Conservation (phyloP, 208 protist species). For the Phytomonas francai region DNA sequence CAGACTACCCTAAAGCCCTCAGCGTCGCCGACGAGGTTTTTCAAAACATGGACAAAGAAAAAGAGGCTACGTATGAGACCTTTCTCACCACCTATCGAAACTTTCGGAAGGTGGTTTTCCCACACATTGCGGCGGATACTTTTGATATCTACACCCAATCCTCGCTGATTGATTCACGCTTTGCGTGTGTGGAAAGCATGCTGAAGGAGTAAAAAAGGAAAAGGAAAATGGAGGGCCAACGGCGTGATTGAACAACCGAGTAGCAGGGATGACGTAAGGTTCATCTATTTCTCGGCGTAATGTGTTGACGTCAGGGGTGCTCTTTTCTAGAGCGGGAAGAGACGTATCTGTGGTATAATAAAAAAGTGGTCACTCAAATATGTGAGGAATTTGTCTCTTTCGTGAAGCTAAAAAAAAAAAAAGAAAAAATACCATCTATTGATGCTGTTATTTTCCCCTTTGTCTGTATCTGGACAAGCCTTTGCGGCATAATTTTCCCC, state of each 20-base stretch:
- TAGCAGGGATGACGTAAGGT: too few relatives aligned
- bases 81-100: constrained; percentile 38
- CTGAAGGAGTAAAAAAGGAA: constrained; percentile 42
- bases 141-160: constrained; percentile 57
- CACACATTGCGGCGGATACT: constrained; percentile 55
- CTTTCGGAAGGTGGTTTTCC: constrained; percentile 52
- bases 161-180: constrained; percentile 60
- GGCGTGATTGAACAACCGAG: too few relatives aligned
- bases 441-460: not conserved
- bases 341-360: too few relatives aligned
- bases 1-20: constrained; percentile 56
- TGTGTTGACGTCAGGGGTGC: too few relatives aligned
- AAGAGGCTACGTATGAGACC: constrained; percentile 27
- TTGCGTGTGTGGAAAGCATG: constrained; percentile 70
- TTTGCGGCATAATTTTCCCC: too few relatives aligned
- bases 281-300: too few relatives aligned
- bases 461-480: too few relatives aligned
- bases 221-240: too few relatives aligned
- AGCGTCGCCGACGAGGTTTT: constrained; percentile 50
- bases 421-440: constrained; percentile 2
- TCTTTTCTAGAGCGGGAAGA: too few relatives aligned
- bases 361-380: too few relatives aligned
- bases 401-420: too few relatives aligned
- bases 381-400: too few relatives aligned
- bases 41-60: constrained; percentile 22